A percentile compares a stretch with the other conserved stretches of the same genome.
Evolutionary conservation across 768 basidiomycete genomes (phyloP).

Genomic region (Rubroboletus pulcherrimus): DNA sequence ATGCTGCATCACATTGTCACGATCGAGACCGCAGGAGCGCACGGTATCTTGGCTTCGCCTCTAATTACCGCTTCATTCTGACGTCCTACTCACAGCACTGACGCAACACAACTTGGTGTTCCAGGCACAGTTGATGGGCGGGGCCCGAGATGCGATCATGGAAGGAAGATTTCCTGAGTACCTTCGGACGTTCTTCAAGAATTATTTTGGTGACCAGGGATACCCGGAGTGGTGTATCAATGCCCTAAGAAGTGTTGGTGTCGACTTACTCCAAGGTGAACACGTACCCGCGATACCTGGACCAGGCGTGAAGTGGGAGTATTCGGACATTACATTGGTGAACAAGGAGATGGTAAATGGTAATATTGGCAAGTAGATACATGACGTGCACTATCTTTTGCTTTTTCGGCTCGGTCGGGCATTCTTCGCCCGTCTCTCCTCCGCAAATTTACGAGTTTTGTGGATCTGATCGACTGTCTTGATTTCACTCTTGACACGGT

Average conservation of each 20-base stretch:
- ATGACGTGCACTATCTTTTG: slow-evolving; percentile 21
- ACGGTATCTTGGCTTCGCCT: slow-evolving; percentile 47
- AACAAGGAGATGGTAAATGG: background rate
- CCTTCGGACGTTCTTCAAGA: slow-evolving; percentile 67
- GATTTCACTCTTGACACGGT: slow-evolving; percentile 75
- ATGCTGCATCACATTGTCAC: slow-evolving; percentile 73
- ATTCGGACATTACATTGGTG: slow-evolving; percentile 42
- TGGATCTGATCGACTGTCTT: slow-evolving; percentile 86
- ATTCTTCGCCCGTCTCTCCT: slow-evolving; percentile 73
- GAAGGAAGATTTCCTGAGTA: slow-evolving; percentile 76
- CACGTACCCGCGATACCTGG: slow-evolving; percentile 53
- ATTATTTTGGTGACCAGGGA: slow-evolving; percentile 72
- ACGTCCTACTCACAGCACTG: slow-evolving; percentile 46
- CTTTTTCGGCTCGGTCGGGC: slow-evolving; percentile 57
- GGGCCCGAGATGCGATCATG: slow-evolving; percentile 76
- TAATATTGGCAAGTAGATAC: slow-evolving; percentile 1
- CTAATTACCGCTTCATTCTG: slow-evolving; percentile 19
- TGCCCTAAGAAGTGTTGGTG: slow-evolving; percentile 76
- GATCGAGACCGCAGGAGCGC: slow-evolving; percentile 81
- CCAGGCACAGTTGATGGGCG: slow-evolving; percentile 86
- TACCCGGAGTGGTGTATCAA: slow-evolving; percentile 90
- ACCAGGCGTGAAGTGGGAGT: slow-evolving; percentile 78
- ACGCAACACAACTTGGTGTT: slow-evolving; percentile 83
- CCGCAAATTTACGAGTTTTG: slow-evolving; percentile 61
- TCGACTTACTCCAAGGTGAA: slow-evolving; percentile 67